Evolutionary conservation across 345 rosid species (phyloP).

Genomic region (Kernera saxatilis): DNA sequence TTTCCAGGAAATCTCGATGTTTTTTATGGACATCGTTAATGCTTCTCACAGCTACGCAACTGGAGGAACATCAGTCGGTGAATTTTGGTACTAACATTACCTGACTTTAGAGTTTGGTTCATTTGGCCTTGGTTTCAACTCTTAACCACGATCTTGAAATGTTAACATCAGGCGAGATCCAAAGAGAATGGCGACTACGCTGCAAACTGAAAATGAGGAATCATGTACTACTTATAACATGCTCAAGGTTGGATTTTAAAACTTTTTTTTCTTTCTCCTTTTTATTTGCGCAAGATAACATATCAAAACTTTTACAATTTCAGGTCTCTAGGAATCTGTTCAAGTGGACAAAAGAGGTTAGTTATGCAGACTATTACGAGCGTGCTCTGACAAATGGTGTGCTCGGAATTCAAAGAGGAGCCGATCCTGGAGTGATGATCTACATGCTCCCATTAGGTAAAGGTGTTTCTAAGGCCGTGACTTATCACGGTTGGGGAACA

Average conservation of each 20-base stretch:
- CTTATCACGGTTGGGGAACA: slow-evolving; percentile 88
- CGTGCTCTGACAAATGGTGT: slow-evolving; percentile 90
- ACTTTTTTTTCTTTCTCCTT: neutral
- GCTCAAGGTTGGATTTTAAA: slow-evolving; percentile 56
- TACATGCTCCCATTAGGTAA: slow-evolving; percentile 86
- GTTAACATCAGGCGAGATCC: slow-evolving; percentile 61
- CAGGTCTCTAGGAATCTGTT: slow-evolving; percentile 89
- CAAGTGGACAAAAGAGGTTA: slow-evolving; percentile 84
- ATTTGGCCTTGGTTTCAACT: neutral
- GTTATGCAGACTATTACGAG: slow-evolving; percentile 91
- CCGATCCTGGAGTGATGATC: slow-evolving; percentile 86
- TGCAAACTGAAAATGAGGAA: slow-evolving; percentile 71
- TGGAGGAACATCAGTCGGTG: slow-evolving; percentile 77
- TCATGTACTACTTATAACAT: slow-evolving; percentile 94
- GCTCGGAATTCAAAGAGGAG: slow-evolving; percentile 84
- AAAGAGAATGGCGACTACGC: slow-evolving; percentile 63
- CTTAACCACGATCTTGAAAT: neutral
- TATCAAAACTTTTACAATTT: neutral
- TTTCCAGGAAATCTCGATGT: slow-evolving; percentile 61
- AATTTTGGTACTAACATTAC: slow-evolving; percentile 67
- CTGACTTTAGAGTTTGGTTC: neutral
- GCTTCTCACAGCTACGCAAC: slow-evolving; percentile 88
- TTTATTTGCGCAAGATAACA: neutral
- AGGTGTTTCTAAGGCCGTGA: slow-evolving; percentile 72
- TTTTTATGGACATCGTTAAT: slow-evolving; percentile 81